phyloP scores from a whole-genome alignment of 192 early-diverging fungal genomes.

The Coemansia sp. region DNA sequence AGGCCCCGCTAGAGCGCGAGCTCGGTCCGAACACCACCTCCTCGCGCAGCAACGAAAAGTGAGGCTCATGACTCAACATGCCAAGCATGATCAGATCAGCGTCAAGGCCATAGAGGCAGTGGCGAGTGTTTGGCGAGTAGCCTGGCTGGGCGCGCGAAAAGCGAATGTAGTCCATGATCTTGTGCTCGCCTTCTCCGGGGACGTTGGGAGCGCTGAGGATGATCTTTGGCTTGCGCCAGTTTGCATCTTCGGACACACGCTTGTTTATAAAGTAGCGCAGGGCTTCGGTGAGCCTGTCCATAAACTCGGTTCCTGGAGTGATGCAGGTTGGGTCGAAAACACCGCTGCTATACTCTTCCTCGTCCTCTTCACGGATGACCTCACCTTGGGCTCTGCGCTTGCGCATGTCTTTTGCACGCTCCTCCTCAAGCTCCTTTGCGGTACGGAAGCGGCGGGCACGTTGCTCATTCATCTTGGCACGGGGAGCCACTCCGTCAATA shows the following conservation, averaged over 20 bases:
- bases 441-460: slow-evolving; percentile 94
- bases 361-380: slow-evolving; percentile 69
- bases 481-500: slow-evolving; percentile 93
- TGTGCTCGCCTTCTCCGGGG: slow-evolving; percentile 99
- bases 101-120: slow-evolving; percentile 97
- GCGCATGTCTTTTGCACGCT: slow-evolving; percentile 40
- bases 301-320: slow-evolving; percentile 96
- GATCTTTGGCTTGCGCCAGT: slow-evolving; percentile 88
- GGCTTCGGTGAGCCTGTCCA: slow-evolving; percentile 83
- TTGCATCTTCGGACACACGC: slow-evolving; percentile 83
- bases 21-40: slow-evolving; percentile 78
- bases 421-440: slow-evolving; percentile 74
- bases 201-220: slow-evolving; percentile 93
- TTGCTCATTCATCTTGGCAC: slow-evolving; percentile 99
- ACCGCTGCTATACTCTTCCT: slow-evolving; percentile 61
- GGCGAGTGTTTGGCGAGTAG: slow-evolving; percentile 85
- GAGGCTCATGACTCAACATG: slow-evolving; percentile 92
- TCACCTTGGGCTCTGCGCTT: slow-evolving; percentile 64
- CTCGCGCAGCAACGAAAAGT: slow-evolving; percentile 94
- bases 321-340: slow-evolving; percentile 98
- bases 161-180: slow-evolving; percentile 99
- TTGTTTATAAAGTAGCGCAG: slow-evolving; percentile 90
- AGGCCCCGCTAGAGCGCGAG: slow-evolving; percentile 23
- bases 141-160: slow-evolving; percentile 74
- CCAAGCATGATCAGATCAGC: slow-evolving; percentile 98